Conservation (phyloP, 73 alveolate genomes). For the Paramecium bursaria region DNA sequence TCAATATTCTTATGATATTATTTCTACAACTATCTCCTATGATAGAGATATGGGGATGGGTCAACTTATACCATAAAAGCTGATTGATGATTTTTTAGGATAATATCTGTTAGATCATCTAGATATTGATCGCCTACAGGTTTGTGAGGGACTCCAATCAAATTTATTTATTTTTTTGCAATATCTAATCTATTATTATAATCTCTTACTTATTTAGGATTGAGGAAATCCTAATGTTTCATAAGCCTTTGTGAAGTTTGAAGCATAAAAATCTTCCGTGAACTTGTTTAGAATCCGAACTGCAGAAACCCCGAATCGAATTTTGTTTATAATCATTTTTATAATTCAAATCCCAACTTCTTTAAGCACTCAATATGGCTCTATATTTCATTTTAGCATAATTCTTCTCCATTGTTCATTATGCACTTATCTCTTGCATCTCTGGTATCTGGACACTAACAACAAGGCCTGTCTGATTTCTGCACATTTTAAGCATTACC, state of each 20-base stretch:
- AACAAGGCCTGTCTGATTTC: slow-evolving; percentile 73
- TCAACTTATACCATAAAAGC: slow-evolving; percentile 29
- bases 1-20: slow-evolving; percentile 42
- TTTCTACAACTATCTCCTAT: slow-evolving; percentile 42
- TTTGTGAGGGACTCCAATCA: slow-evolving; percentile 5
- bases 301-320: no score
- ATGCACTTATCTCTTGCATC: slow-evolving; percentile 77
- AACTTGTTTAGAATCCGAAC: no score
- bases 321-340: no score
- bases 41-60: slow-evolving; percentile 46
- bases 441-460: slow-evolving; percentile 78
- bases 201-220: slow-evolving; percentile 1
- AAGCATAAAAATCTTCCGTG: no score
- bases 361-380: slow-evolving; percentile 74
- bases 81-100: neutral
- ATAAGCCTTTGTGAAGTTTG: no score
- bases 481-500: slow-evolving; percentile 6
- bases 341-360: slow-evolving; percentile 70
- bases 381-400: slow-evolving; percentile 66
- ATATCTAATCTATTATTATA: neutral
- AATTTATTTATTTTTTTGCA: neutral
- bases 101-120: neutral
- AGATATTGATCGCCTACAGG: neutral
- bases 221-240: neutral
- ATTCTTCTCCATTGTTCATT: slow-evolving; percentile 69